phyloP scores from a whole-genome alignment of 306 rosid genomes.

The Trifolium fragiferum region DNA sequence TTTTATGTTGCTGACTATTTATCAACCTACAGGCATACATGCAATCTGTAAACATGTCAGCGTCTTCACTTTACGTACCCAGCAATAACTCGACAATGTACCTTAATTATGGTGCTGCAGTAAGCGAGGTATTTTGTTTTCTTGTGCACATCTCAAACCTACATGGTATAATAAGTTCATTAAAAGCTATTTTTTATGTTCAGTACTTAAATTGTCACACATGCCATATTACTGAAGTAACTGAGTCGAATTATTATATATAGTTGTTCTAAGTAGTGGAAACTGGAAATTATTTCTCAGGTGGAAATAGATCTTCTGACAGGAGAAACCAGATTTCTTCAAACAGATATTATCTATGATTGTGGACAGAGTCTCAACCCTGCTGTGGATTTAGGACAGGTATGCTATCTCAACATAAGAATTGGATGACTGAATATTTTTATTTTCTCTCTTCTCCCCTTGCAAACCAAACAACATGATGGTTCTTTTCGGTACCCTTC shows the following conservation, averaged over 20 bases:
- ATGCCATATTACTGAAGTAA: slow-evolving; percentile 14
- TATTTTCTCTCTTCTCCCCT: neutral
- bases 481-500: neutral
- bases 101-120: slow-evolving; percentile 87
- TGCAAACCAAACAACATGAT: neutral
- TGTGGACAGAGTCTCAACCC: slow-evolving; percentile 98
- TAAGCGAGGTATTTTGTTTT: slow-evolving; percentile 74
- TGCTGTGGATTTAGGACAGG: slow-evolving; percentile 99
- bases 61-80: slow-evolving; percentile 65
- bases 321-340: slow-evolving; percentile 79
- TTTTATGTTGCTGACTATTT: slow-evolving; percentile 30
- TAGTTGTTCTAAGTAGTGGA: slow-evolving; percentile 17
- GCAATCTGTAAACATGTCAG: slow-evolving; percentile 74
- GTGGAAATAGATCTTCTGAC: slow-evolving; percentile 86
- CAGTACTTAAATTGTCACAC: slow-evolving; percentile 22
- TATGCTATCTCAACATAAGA: slow-evolving; percentile 29
- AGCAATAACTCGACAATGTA: slow-evolving; percentile 49
- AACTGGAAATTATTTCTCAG: slow-evolving; percentile 51
- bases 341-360: slow-evolving; percentile 82
- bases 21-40: slow-evolving; percentile 66
- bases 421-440: neutral
- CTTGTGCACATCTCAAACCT: slow-evolving; percentile 18
- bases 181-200: slow-evolving; percentile 10
- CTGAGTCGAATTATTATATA: slow-evolving; percentile 8
- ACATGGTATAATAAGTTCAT: slow-evolving; percentile 19